Evolutionary conservation across 169 alveolate genomes (phyloP).

Genomic region (Plasmodium vinckei): DNA sequence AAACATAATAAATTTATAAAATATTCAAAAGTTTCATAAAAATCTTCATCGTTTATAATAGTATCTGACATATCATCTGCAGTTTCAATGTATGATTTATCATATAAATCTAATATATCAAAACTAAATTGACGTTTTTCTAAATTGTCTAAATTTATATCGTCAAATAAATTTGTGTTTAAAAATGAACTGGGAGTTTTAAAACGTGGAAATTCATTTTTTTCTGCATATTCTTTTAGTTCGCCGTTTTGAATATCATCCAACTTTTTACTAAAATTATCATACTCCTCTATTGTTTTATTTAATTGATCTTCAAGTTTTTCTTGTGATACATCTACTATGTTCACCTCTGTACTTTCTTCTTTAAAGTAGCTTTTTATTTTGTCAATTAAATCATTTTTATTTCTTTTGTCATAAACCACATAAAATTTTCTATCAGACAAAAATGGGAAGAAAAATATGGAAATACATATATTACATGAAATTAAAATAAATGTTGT

Average conservation of each 20-base stretch:
- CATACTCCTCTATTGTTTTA: conserved; percentile 11
- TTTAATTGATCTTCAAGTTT: not conserved
- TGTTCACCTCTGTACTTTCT: conserved; percentile 60
- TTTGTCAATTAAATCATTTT: conserved; percentile 32
- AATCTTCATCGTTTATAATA: conserved; percentile 10
- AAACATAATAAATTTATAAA: conserved; percentile 41
- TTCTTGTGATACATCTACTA: conserved; percentile 19
- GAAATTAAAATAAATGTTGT: not conserved
- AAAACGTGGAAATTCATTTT: conserved; percentile 8
- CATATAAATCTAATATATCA: conserved; percentile 31
- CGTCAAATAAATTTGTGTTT: conserved; percentile 39
- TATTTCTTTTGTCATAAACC: conserved; percentile 48
- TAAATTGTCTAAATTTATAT: conserved; percentile 35
- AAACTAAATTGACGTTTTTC: not conserved
- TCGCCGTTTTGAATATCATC: not conserved
- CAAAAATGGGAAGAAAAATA: conserved; percentile 3
- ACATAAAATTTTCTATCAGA: conserved; percentile 35
- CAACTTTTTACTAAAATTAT: not conserved
- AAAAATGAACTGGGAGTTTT: conserved; percentile 51
- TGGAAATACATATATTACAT: not conserved
- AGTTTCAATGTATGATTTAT: conserved; percentile 7
- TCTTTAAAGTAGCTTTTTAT: conserved; percentile 45
- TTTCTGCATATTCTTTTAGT: not conserved
- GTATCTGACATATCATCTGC: conserved; percentile 19
- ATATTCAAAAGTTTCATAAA: conserved; percentile 60